Percentiles rank a stretch among this genome's conserved stretches.
These are phyloP conservation scores for Penicillium sp. DNA, from an alignment of 2,329 filamentous ascomycete species.

Conservation along the genomic window DNA sequence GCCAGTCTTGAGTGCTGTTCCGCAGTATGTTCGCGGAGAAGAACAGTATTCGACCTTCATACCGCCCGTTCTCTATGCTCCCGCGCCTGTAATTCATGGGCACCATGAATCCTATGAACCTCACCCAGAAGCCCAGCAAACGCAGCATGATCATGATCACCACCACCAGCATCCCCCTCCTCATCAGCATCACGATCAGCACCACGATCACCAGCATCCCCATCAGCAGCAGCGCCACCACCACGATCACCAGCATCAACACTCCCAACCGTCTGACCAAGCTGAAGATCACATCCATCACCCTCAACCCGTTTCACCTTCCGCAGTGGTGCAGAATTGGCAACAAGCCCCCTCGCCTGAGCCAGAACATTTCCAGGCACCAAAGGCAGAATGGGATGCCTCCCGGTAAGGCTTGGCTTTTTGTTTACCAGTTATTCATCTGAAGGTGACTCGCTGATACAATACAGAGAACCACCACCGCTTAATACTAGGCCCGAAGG, in stretches of 20 bases:
- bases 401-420: slow-evolving; percentile 49
- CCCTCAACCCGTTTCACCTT: slow-evolving; percentile 41
- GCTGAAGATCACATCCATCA: slow-evolving; percentile 23
- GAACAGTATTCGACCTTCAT: slow-evolving; percentile 41
- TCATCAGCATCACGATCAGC: neutral
- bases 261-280: slow-evolving; percentile 4
- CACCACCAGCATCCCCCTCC: neutral
- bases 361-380: slow-evolving; percentile 54
- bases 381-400: slow-evolving; percentile 62
- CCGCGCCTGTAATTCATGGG: slow-evolving; percentile 13
- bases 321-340: slow-evolving; percentile 38
- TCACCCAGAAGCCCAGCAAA: slow-evolving; percentile 4
- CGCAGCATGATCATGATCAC: neutral
- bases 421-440: slow-evolving; percentile 1
- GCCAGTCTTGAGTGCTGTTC: slow-evolving; percentile 39
- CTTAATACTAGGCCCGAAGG: slow-evolving; percentile 77
- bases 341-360: slow-evolving; percentile 37
- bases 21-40: slow-evolving; percentile 48
- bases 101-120: slow-evolving; percentile 12
- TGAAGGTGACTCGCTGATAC: slow-evolving; percentile 19
- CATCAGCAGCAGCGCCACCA: neutral
- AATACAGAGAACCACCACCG: slow-evolving; percentile 60
- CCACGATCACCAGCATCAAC: neutral
- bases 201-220: neutral
- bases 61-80: slow-evolving; percentile 16